Base-by-base conservation (phyloP, 2,329 filamentous ascomycete genomes). In the Ceratocystis diversiconidia region DNA sequence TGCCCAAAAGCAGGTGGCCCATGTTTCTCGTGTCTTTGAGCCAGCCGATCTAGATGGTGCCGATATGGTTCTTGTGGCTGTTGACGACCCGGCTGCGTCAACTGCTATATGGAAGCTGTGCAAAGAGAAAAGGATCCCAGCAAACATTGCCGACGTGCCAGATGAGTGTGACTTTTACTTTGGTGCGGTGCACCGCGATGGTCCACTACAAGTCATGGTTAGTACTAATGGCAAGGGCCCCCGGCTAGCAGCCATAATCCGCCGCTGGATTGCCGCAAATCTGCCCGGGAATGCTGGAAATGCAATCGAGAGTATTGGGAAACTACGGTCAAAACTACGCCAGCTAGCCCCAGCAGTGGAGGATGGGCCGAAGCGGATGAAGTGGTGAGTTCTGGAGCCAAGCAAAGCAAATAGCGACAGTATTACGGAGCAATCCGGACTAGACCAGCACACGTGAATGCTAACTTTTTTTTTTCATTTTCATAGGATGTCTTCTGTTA, bases 121-220 rank as follows among this genome's bases (percentile, higher is more conserved):
- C 81, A 92, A 95, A 75, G 82, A 90, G 74, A 82, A 80, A 68
- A 85, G 85, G 68, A 89, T 97, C 69, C 85, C 91, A 5, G 92
- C 91, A 66, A 99, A 99, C 75, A 96, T 99, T 70, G 94, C 94
- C 70, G 94, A 99, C 73, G 94, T 99, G 2, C 94, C 94, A 0
- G 83, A 90, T 0, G 94, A 99, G 75, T 99, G 94, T 76, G 94
- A 99, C 73, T 99, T 99, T 74, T 99, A 96, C 80, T 99, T 99
- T 77, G 94, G 94, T 69, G 94, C 89, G 73, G 87, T 96, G 48
- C 90, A 99, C 76, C 87, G 94, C 62, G 94, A 99, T 74, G 94
- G 94, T 0, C 94, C 94, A 5, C 76, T 99, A 68, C 94, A 99
- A 78, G 87, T 99, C 72, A 99, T 99, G 94, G 92, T 99, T 71